Conservation (phyloP, 208 protist species). For the Leishmania mexicana region DNA sequence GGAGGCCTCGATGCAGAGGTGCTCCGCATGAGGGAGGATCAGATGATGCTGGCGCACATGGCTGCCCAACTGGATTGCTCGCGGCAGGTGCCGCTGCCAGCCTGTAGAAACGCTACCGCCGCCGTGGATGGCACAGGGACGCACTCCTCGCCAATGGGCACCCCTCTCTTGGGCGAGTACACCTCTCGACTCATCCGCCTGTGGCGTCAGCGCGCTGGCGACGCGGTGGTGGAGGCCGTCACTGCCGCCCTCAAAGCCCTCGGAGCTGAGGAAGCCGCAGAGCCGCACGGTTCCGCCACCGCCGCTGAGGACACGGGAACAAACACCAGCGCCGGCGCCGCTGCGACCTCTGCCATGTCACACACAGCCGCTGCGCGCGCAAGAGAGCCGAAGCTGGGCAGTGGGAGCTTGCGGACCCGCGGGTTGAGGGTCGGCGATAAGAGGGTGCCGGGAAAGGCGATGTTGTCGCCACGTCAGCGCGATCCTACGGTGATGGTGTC, state of each 20-base stretch:
- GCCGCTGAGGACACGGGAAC: not conserved
- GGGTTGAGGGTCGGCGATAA: not conserved
- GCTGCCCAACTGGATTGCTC: constrained; percentile 45
- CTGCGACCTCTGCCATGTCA: not conserved
- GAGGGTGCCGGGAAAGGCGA: not conserved
- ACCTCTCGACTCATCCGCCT: constrained; percentile 24
- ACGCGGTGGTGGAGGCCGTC: constrained; percentile 14
- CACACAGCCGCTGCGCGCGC: not conserved
- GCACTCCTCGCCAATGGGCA: too few relatives aligned
- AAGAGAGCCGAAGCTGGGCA: not conserved
- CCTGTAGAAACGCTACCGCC: not conserved
- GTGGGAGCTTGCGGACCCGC: not conserved
- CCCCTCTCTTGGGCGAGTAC: constrained; percentile 13
- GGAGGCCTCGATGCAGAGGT: constrained; percentile 16
- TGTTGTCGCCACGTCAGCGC: not conserved
- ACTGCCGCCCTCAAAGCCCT: not conserved
- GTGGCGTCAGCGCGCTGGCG: constrained; percentile 33
- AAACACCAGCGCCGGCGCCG: not conserved
- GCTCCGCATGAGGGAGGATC: constrained; percentile 52
- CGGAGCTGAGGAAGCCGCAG: not conserved
- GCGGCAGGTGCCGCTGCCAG: constrained; percentile 13
- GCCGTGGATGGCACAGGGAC: not conserved
- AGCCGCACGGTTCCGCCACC: too few relatives aligned
- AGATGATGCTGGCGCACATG: constrained; percentile 68
- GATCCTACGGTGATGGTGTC: not conserved